These are phyloP conservation scores for Nakazawaea wickerhamii DNA, from an alignment of 805 yeast genomes.

Conservation along the genomic window DNA sequence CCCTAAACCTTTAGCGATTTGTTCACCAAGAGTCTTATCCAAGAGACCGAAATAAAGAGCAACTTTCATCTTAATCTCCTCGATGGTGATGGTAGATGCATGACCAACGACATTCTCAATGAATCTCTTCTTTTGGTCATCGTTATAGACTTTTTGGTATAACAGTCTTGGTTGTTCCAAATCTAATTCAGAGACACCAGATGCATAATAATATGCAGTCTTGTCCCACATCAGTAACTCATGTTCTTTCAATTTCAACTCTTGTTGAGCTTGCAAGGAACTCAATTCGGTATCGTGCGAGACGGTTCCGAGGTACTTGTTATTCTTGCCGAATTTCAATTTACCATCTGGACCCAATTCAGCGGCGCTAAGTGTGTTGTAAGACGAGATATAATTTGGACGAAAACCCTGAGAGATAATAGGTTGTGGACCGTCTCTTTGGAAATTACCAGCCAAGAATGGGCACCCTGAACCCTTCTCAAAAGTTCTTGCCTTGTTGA, in stretches of 20 bases:
- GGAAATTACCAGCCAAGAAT: slow-evolving; percentile 35
- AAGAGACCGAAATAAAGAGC: slow-evolving; percentile 37
- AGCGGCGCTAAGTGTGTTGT: slow-evolving; percentile 26
- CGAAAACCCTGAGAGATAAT: slow-evolving; percentile 41
- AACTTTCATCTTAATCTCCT: slow-evolving; percentile 30
- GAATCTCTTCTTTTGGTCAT: slow-evolving; percentile 27
- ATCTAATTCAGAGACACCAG: slow-evolving; percentile 38
- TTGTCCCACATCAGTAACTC: slow-evolving; percentile 32
- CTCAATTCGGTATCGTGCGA: slow-evolving; percentile 22
- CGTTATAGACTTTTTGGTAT: slow-evolving; percentile 34
- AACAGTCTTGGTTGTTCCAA: slow-evolving; percentile 42
- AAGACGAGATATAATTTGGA: slow-evolving; percentile 48
- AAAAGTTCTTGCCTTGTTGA: slow-evolving; percentile 40
- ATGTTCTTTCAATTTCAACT: slow-evolving; percentile 27
- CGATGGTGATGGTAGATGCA: slow-evolving; percentile 28
- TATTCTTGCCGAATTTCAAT: slow-evolving; percentile 20
- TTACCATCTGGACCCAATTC: slow-evolving; percentile 17
- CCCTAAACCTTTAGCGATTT: slow-evolving; percentile 36
- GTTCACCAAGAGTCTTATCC: slow-evolving; percentile 34
- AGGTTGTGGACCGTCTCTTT: slow-evolving; percentile 60
- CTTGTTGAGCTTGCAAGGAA: slow-evolving; percentile 25
- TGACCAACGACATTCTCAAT: slow-evolving; percentile 34
- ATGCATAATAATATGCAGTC: slow-evolving; percentile 31
- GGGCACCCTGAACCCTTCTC: slow-evolving; percentile 40
- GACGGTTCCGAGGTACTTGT: slow-evolving; percentile 30